These are phyloP conservation scores for Xanthoceras sorbifolium DNA, from an alignment of 345 rosid genomes.

Conservation along the genomic window DNA sequence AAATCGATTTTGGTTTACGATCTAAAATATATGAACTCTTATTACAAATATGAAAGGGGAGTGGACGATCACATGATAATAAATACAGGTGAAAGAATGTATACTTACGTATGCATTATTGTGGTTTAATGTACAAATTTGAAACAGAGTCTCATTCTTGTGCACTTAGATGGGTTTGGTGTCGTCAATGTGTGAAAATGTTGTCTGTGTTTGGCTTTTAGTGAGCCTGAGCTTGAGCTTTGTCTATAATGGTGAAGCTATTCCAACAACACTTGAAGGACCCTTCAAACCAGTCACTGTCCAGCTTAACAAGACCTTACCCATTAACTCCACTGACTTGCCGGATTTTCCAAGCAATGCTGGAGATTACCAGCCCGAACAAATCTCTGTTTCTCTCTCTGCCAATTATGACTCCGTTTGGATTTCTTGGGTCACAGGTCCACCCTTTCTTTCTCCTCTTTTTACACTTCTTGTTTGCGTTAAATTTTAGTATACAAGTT, in stretches of 20 bases:
- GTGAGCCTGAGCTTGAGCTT: constrained; percentile 12
- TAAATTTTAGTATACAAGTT: too few species aligned
- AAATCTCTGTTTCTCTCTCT: constrained; percentile 63
- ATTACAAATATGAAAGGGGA: too few species aligned
- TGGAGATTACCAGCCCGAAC: constrained; percentile 51
- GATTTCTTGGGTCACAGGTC: constrained; percentile 81
- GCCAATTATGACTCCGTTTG: constrained; percentile 44
- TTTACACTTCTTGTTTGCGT: too few species aligned
- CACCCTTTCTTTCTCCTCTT: neutral
- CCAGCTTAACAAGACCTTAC: constrained; percentile 45
- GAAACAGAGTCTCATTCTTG: too few species aligned
- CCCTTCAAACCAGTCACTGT: constrained; percentile 64
- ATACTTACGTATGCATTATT: too few species aligned
- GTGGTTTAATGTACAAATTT: too few species aligned
- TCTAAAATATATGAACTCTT: too few species aligned
- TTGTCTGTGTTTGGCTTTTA: constrained; percentile 1
- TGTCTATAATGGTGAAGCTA: constrained; percentile 19
- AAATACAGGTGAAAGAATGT: too few species aligned
- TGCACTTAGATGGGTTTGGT: too few species aligned
- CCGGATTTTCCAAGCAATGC: constrained; percentile 40
- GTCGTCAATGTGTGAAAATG: neutral
- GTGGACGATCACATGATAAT: too few species aligned
- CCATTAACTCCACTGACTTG: constrained; percentile 49
- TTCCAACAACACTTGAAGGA: constrained; percentile 64
- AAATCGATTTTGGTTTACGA: too few species aligned